These are phyloP conservation scores for Calvatia gigantea DNA, from an alignment of 768 basidiomycete genomes.

Conservation along the genomic window DNA sequence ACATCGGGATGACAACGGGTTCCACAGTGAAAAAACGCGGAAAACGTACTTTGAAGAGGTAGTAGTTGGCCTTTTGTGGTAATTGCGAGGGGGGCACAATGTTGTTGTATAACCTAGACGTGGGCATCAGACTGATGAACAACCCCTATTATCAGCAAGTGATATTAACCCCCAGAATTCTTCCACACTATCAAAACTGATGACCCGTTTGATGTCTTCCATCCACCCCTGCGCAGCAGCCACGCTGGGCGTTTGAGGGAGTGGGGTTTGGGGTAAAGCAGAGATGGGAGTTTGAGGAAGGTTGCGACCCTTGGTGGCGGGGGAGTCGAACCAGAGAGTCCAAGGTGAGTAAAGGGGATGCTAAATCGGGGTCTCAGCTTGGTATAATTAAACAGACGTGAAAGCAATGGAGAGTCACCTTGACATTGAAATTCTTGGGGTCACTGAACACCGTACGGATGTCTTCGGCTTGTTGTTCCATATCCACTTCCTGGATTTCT, in stretches of 20 bases:
- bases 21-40: too few relatives aligned
- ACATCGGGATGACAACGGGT: neutral
- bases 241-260: slow-evolving; percentile 68
- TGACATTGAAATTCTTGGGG: slow-evolving; percentile 93
- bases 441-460: slow-evolving; percentile 94
- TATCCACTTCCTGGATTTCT: slow-evolving; percentile 84
- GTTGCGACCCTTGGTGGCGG: slow-evolving; percentile 85
- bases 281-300: slow-evolving; percentile 80
- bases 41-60: slow-evolving; percentile 88
- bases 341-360: slow-evolving; percentile 92
- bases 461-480: slow-evolving; percentile 77
- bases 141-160: slow-evolving; percentile 6
- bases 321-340: slow-evolving; percentile 99
- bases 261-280: slow-evolving; percentile 73
- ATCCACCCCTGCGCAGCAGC: slow-evolving; percentile 90
- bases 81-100: slow-evolving; percentile 93
- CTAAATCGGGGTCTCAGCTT: slow-evolving; percentile 43
- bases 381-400: too few relatives aligned
- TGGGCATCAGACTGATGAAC: slow-evolving; percentile 19
- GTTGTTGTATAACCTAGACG: slow-evolving; percentile 84
- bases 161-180: slow-evolving; percentile 94
- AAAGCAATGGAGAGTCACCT: slow-evolving; percentile 46
- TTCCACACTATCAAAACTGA: slow-evolving; percentile 94
- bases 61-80: slow-evolving; percentile 98
- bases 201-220: slow-evolving; percentile 97